Conservation (phyloP, 192 early-diverging fungal species). For the Rhizophagus sp. region DNA sequence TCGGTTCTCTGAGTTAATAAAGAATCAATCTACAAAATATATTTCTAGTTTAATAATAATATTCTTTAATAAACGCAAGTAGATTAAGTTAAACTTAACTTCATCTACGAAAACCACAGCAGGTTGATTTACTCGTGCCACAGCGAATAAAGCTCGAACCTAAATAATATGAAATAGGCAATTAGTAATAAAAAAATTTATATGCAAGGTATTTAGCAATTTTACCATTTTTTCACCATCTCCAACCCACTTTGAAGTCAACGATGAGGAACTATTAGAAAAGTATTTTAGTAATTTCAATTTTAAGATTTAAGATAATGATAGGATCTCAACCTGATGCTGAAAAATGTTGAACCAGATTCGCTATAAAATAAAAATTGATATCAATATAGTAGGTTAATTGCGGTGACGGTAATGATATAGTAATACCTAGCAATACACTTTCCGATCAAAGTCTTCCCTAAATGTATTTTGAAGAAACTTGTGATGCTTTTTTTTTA, state of each 20-base stretch:
- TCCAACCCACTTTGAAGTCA: conserved; percentile 95
- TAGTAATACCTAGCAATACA: conserved; percentile 71
- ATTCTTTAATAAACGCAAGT: background rate
- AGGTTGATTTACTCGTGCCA: conserved; percentile 84
- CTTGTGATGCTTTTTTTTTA: no score
- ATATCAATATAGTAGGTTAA: background rate
- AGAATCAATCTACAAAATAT: conserved; percentile 70
- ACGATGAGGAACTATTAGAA: conserved; percentile 65
- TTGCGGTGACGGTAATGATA: background rate
- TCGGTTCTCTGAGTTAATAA: conserved; percentile 86
- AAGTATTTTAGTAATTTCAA: background rate
- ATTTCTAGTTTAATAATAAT: background rate
- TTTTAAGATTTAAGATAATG: background rate
- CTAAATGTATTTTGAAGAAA: background rate
- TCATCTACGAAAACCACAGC: conserved; percentile 93
- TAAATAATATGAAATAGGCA: background rate
- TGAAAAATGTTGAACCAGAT: conserved; percentile 89
- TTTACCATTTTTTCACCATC: conserved; percentile 91
- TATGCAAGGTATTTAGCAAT: background rate
- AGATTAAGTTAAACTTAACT: conserved; percentile 10
- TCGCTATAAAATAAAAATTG: conserved; percentile 40
- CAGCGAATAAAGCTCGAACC: conserved; percentile 85
- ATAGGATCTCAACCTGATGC: conserved; percentile 54
- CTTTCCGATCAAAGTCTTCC: conserved; percentile 89
- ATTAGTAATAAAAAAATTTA: background rate